phyloP scores from a whole-genome alignment of 192 early-diverging fungal species.

The Linnemannia hyalina region DNA sequence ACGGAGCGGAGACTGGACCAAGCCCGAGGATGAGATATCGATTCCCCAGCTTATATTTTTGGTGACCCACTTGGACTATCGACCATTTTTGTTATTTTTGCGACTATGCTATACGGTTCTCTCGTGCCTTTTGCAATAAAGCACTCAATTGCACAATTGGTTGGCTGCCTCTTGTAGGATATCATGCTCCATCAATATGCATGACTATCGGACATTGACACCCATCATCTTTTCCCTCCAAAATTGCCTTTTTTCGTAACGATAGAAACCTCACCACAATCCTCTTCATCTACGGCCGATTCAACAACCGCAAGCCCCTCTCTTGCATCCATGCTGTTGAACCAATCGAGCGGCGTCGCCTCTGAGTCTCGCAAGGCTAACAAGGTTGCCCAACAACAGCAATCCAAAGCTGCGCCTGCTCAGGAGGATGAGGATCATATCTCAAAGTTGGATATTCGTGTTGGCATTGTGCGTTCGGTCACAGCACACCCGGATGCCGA shows the following conservation, averaged over 20 bases:
- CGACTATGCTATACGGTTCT: not conserved
- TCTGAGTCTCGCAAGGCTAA: not conserved
- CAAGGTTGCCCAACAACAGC: not conserved
- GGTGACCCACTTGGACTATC: not conserved
- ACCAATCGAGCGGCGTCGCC: not conserved
- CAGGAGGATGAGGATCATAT: conserved; percentile 53
- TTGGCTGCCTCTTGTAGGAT: not conserved
- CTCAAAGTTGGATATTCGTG: conserved; percentile 68
- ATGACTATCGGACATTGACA: not conserved
- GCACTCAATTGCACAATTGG: not conserved
- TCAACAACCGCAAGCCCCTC: conserved; percentile 7
- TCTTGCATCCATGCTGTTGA: conserved; percentile 23
- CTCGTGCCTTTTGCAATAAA: not conserved
- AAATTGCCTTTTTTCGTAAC: not conserved
- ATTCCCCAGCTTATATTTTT: not conserved
- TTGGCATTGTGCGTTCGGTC: conserved; percentile 71
- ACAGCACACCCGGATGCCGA: conserved; percentile 65
- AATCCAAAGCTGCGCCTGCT: not conserved
- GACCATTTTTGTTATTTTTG: not conserved
- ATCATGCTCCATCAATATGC: not conserved
- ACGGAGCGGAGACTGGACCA: conserved; percentile 20
- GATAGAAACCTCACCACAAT: not conserved
- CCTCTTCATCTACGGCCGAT: not conserved
- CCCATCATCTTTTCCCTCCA: not conserved
- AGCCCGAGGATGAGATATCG: conserved; percentile 9